These are phyloP conservation scores for Pelargonium cotyledonis DNA, from an alignment of 441 rosid genomes.

Conservation along the genomic window DNA sequence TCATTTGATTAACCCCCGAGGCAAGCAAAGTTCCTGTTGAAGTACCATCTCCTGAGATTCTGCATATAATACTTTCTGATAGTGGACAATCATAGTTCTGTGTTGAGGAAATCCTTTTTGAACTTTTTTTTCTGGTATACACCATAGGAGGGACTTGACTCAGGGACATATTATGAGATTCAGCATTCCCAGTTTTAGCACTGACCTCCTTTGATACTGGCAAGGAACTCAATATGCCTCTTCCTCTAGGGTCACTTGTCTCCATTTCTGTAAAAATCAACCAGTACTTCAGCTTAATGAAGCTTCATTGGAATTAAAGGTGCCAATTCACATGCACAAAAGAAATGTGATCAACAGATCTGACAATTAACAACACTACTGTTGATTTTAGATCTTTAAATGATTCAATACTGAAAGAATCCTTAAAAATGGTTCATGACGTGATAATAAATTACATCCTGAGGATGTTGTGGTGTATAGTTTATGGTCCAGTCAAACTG, in stretches of 20 bases:
- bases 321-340: not conserved
- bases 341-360: not conserved
- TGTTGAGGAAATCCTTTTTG: constrained; percentile 21
- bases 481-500: constrained; percentile 9
- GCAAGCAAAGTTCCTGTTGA: constrained; percentile 19
- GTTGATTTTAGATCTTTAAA: constrained; percentile 7
- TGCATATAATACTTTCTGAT: constrained; percentile 40
- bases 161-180: constrained; percentile 18
- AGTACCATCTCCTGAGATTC: constrained; percentile 25
- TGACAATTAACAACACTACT: not conserved
- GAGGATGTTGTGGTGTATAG: constrained; percentile 11
- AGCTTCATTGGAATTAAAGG: not conserved
- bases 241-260: constrained; percentile 15
- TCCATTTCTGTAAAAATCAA: constrained; percentile 17
- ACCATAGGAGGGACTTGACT: constrained; percentile 34
- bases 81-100: constrained; percentile 29
- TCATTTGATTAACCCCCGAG: constrained; percentile 27
- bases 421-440: constrained; percentile 4
- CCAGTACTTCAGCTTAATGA: not conserved
- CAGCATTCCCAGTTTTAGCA: constrained; percentile 20
- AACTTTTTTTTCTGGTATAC: constrained; percentile 43
- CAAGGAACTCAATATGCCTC: constrained; percentile 19
- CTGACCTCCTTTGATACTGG: constrained; percentile 21
- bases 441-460: constrained; percentile 6
- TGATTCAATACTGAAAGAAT: not conserved